Percentiles rank a stretch among this genome's conserved stretches.
Conservation (phyloP, 352 stramenopile genomes). For the Phytophthora palmivora region DNA sequence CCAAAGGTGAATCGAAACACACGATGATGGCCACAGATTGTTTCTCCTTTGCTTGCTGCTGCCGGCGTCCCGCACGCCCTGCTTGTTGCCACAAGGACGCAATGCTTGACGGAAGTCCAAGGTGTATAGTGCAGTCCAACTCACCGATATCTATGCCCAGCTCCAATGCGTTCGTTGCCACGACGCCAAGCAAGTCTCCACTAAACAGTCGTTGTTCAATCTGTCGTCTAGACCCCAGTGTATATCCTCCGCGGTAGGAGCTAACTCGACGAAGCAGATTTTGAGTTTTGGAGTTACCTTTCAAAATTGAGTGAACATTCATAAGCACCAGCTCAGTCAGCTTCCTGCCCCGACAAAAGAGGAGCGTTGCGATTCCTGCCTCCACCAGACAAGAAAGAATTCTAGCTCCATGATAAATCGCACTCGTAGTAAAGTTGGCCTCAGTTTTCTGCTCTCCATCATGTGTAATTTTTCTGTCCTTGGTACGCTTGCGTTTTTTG, state of each 20-base stretch:
- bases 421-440: conserved; percentile 46
- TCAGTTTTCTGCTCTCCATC: conserved; percentile 10
- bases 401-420: conserved; percentile 92
- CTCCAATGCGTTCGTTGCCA: conserved; percentile 97
- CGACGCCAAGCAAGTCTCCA: conserved; percentile 94
- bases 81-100: conserved; percentile 97
- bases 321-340: conserved; percentile 94
- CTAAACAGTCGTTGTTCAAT: conserved; percentile 97
- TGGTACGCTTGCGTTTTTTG: conserved; percentile 35
- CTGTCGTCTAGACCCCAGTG: conserved; percentile 83
- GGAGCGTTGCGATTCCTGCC: conserved; percentile 91
- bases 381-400: conserved; percentile 93
- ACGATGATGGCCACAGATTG: conserved; percentile 94
- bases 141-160: conserved; percentile 96
- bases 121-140: conserved; percentile 96
- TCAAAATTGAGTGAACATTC: conserved; percentile 79
- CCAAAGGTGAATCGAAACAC: conserved; percentile 94
- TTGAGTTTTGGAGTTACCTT: conserved; percentile 43
- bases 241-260: conserved; percentile 97
- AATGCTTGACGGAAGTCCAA: conserved; percentile 94
- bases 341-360: conserved; percentile 96
- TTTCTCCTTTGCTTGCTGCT: conserved; percentile 59
- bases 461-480: neutral
- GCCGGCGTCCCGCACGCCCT: conserved; percentile 92
- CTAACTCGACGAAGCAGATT: conserved; percentile 66